These are phyloP conservation scores for Phytophthora macrochlamydospora DNA, from an alignment of 352 stramenopile genomes.

Conservation along the genomic window DNA sequence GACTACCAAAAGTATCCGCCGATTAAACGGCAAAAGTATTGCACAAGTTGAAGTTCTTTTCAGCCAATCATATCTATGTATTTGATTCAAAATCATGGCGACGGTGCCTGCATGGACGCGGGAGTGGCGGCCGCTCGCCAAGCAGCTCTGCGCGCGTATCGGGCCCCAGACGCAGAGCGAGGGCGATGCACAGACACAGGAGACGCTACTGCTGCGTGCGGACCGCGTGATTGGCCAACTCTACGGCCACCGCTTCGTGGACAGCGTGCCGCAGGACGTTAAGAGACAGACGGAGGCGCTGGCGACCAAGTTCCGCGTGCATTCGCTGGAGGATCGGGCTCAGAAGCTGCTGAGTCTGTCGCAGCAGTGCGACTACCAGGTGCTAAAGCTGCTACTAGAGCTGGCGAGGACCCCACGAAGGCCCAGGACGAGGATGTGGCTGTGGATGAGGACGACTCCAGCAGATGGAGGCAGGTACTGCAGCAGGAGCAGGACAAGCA, in stretches of 20 bases:
- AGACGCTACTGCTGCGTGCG: constrained; percentile 39
- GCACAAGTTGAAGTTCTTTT: background rate
- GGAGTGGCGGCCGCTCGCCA: constrained; percentile 65
- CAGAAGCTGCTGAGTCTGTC: constrained; percentile 40
- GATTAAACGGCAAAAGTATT: no score
- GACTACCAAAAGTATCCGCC: constrained; percentile 2
- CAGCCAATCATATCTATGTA: background rate
- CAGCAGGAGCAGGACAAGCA: constrained; percentile 25
- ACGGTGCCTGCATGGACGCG: constrained; percentile 55
- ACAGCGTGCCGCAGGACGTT: constrained; percentile 56
- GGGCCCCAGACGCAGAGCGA: background rate
- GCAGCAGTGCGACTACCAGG: constrained; percentile 41
- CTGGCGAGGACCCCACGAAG: constrained; percentile 47
- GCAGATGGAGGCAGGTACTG: constrained; percentile 22
- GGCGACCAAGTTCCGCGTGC: constrained; percentile 58
- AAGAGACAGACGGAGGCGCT: constrained; percentile 41
- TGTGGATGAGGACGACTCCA: constrained; percentile 27
- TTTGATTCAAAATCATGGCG: constrained; percentile 12
- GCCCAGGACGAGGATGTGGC: constrained; percentile 41
- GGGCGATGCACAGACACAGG: constrained; percentile 6
- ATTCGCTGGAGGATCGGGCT: constrained; percentile 53
- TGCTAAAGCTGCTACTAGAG: constrained; percentile 68
- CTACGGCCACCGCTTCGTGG: constrained; percentile 56
- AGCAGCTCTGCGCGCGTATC: constrained; percentile 47
- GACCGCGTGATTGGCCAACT: constrained; percentile 60